Conservation (phyloP, 805 yeast species). For the Starmera dryadoides region DNA sequence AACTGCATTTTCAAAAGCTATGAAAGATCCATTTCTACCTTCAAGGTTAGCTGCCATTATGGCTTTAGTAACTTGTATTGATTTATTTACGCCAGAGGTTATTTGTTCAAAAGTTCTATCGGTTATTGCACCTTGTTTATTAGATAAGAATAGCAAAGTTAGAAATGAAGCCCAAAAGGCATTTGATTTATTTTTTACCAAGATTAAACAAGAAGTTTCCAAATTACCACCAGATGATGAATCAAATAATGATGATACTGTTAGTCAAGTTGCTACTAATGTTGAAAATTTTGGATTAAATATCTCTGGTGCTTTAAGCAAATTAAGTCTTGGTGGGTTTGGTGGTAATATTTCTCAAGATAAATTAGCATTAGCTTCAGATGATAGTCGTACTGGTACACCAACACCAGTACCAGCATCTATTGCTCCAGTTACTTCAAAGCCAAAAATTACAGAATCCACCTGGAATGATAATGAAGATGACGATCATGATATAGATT, state of each 20-base stretch:
- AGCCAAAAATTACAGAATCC: neutral
- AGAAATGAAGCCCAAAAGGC: conserved; percentile 65
- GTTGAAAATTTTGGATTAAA: conserved; percentile 18
- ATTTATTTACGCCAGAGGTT: conserved; percentile 63
- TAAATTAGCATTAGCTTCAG: conserved; percentile 6
- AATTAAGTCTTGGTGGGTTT: conserved; percentile 11
- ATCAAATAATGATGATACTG: conserved; percentile 19
- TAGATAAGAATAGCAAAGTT: conserved; percentile 67
- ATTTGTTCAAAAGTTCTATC: conserved; percentile 78
- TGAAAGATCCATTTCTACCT: conserved; percentile 72
- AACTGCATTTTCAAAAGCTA: conserved; percentile 79
- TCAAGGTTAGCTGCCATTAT: conserved; percentile 70
- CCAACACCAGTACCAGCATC: conserved; percentile 3
- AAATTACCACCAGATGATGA: conserved; percentile 22
- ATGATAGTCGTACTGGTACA: conserved; percentile 12
- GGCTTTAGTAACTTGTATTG: conserved; percentile 61
- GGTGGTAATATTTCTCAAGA: conserved; percentile 14
- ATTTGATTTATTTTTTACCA: conserved; percentile 52
- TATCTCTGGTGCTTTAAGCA: conserved; percentile 12
- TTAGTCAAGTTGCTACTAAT: conserved; percentile 17
- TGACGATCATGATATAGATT: conserved; percentile 4
- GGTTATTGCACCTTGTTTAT: conserved; percentile 73
- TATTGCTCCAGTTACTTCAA: neutral
- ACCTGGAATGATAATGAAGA: conserved; percentile 7
- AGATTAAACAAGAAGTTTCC: conserved; percentile 41